These are phyloP conservation scores for Tillandsia leiboldiana DNA, from an alignment of 176 grass and related monocot species.

Conservation along the genomic window DNA sequence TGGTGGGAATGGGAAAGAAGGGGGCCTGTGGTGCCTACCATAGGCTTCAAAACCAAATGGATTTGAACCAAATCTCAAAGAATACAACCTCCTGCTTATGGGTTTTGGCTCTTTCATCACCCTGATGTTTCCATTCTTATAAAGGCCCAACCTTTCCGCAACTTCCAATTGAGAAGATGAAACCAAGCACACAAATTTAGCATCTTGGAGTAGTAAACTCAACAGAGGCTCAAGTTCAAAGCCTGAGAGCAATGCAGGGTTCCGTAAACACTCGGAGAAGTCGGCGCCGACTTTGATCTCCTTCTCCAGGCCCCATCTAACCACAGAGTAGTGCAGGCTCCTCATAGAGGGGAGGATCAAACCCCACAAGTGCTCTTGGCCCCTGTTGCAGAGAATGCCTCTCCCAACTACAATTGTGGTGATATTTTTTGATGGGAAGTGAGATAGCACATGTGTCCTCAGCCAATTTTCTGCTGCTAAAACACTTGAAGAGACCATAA, in stretches of 20 bases:
- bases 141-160: conserved; percentile 11
- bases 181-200: not conserved
- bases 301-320: conserved; percentile 21
- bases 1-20: not conserved
- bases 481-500: conserved; percentile 24
- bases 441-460: conserved; percentile 28
- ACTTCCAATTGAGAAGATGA: not conserved
- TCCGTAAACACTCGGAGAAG: conserved; percentile 4
- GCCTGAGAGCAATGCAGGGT: not conserved
- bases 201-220: not conserved
- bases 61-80: not conserved
- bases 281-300: conserved; percentile 26
- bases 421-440: conserved; percentile 21
- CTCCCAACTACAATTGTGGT: conserved; percentile 24
- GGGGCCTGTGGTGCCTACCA: conserved; percentile 14
- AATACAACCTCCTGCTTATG: conserved; percentile 1
- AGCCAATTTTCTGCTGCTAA: conserved; percentile 36
- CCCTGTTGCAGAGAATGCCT: conserved; percentile 17
- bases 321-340: conserved; percentile 34
- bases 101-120: not conserved
- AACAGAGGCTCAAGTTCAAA: not conserved
- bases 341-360: conserved; percentile 12
- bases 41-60: conserved; percentile 3
- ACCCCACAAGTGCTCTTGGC: conserved; percentile 5
- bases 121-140: not conserved